Percentiles rank a stretch among this genome's conserved stretches.
Conservation (phyloP, 2,329 filamentous ascomycete genomes). For the Exophiala phaeomuriformis region DNA sequence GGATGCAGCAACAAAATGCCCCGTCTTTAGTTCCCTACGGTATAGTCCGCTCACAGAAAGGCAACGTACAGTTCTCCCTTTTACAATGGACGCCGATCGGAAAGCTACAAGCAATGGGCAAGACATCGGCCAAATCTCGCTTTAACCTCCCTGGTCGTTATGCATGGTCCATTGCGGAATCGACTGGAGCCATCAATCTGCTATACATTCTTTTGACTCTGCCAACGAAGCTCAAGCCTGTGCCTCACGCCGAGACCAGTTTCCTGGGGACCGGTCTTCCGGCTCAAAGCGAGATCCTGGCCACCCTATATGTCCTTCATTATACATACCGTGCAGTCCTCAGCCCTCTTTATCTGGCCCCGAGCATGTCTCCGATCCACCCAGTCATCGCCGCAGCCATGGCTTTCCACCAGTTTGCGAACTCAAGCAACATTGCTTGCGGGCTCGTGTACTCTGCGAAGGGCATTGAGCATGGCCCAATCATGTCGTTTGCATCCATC, state of each 20-base stretch:
- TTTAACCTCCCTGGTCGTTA: conserved; percentile 84
- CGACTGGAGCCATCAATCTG: conserved; percentile 66
- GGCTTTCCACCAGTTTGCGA: conserved; percentile 67
- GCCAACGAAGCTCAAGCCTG: conserved; percentile 41
- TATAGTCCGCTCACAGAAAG: conserved; percentile 32
- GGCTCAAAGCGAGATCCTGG: conserved; percentile 33
- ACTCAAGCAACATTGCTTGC: conserved; percentile 67
- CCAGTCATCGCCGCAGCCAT: conserved; percentile 58
- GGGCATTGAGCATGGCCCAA: conserved; percentile 44
- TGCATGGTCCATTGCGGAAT: conserved; percentile 85
- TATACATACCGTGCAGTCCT: conserved; percentile 85
- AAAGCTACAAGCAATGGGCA: conserved; percentile 73
- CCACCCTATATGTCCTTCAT: conserved; percentile 59
- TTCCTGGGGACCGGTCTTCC: conserved; percentile 29
- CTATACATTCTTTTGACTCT: conserved; percentile 71
- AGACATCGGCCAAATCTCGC: conserved; percentile 60
- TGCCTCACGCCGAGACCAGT: conserved; percentile 14
- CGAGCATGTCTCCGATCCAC: conserved; percentile 89
- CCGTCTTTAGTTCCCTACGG: too few relatives aligned
- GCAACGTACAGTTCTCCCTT: conserved; percentile 60
- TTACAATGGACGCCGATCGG: conserved; percentile 42
- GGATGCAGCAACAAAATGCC: too few relatives aligned
- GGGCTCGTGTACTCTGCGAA: conserved; percentile 54
- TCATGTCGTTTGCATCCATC: conserved; percentile 25
- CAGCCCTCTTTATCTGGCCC: conserved; percentile 69